phyloP scores from a whole-genome alignment of 2,329 filamentous ascomycete genomes.

The Ascomycota sp. region DNA sequence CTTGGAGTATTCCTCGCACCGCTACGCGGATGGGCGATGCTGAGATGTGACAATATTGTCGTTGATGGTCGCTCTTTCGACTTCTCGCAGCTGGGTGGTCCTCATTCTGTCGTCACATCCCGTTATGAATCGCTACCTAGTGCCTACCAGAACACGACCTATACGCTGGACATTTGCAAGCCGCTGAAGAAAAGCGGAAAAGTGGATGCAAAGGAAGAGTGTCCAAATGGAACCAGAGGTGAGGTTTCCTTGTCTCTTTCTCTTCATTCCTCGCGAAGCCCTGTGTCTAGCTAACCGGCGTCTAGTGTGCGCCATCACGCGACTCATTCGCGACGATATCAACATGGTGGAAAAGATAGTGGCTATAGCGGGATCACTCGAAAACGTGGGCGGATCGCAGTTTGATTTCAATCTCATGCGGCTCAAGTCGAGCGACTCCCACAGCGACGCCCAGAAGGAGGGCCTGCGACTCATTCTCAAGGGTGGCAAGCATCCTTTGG shows the following conservation, averaged over 20 bases:
- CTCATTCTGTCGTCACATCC: slow-evolving; percentile 43
- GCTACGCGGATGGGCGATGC: slow-evolving; percentile 20
- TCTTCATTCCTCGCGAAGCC: neutral
- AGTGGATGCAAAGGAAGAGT: slow-evolving; percentile 32
- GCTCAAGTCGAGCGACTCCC: slow-evolving; percentile 40
- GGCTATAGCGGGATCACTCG: slow-evolving; percentile 53
- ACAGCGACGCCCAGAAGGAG: slow-evolving; percentile 42
- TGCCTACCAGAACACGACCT: slow-evolving; percentile 45
- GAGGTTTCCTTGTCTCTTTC: slow-evolving; percentile 5
- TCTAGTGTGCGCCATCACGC: slow-evolving; percentile 53
- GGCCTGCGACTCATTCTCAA: slow-evolving; percentile 48
- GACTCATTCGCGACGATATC: slow-evolving; percentile 25
- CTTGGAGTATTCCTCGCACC: slow-evolving; percentile 16
- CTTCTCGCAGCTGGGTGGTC: slow-evolving; percentile 38
- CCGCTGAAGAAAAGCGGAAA: slow-evolving; percentile 39
- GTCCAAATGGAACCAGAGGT: slow-evolving; percentile 49
- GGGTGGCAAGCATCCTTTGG: slow-evolving; percentile 30
- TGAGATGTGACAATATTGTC: slow-evolving; percentile 40
- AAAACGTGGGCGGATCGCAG: slow-evolving; percentile 29
- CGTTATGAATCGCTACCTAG: slow-evolving; percentile 28
- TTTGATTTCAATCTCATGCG: slow-evolving; percentile 45
- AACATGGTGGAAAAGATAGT: slow-evolving; percentile 34
- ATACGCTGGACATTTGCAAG: slow-evolving; percentile 57
- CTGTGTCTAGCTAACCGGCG: neutral
- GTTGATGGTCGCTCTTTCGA: slow-evolving; percentile 39